Evolutionary conservation across 257 asterid species (phyloP).

Genomic region (Rauvolfia tetraphylla): DNA sequence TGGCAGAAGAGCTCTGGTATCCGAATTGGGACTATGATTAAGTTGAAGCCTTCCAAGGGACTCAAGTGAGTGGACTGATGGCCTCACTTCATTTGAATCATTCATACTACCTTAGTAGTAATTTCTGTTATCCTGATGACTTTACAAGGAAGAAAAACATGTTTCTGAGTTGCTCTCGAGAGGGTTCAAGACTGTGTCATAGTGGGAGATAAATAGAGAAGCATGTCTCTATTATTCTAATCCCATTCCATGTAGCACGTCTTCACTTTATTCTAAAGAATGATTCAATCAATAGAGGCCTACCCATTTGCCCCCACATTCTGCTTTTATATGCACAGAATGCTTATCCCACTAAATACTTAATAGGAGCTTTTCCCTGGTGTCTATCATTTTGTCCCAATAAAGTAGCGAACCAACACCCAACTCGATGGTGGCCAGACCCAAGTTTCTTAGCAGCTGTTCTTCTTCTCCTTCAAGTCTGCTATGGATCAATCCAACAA

Average conservation of each 20-base stretch:
- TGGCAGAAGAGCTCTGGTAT: too few species aligned
- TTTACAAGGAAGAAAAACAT: neutral
- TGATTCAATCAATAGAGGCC: neutral
- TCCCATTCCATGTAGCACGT: neutral
- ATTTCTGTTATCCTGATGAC: neutral
- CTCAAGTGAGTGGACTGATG: too few species aligned
- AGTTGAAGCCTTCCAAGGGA: too few species aligned
- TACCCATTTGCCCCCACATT: slow-evolving; percentile 3
- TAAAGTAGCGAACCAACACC: neutral
- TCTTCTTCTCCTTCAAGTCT: neutral
- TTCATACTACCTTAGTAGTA: neutral
- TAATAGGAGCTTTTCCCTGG: neutral
- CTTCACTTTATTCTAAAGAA: neutral
- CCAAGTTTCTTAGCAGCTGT: neutral
- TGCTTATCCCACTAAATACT: neutral
- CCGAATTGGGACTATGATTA: too few species aligned
- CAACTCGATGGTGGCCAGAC: neutral
- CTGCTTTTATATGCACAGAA: neutral
- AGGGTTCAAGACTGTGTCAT: neutral
- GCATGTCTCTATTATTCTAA: neutral
- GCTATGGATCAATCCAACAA: neutral
- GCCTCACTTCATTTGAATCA: neutral
- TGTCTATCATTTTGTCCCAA: slow-evolving; percentile 9
- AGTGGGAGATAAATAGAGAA: neutral
- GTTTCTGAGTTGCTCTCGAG: slow-evolving; percentile 4